phyloP scores from a whole-genome alignment of 768 basidiomycete species.

The Mrakia frigida region DNA sequence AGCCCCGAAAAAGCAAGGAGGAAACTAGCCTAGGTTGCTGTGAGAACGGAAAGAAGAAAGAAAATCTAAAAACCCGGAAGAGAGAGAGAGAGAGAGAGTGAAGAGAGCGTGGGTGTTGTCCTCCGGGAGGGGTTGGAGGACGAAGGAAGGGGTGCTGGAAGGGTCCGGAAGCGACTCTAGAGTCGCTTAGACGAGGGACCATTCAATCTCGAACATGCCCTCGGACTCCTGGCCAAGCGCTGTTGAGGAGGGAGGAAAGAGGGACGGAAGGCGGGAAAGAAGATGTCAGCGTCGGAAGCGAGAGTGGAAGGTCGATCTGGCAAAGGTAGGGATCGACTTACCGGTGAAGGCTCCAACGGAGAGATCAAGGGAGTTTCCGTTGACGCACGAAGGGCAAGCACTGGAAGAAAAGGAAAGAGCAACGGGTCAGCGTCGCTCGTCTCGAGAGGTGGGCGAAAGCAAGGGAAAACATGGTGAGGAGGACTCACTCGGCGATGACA shows the following conservation, averaged over 20 bases:
- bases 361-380: conserved; percentile 49
- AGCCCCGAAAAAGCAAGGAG: neutral
- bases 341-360: conserved; percentile 22
- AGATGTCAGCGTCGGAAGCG: neutral
- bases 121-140: neutral
- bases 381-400: conserved; percentile 74
- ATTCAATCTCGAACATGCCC: conserved; percentile 6
- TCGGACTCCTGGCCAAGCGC: neutral
- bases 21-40: neutral
- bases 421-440: neutral
- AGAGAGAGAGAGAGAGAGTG: neutral
- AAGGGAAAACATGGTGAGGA: neutral
- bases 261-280: neutral
- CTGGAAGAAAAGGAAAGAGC: neutral
- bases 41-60: neutral
- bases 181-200: neutral
- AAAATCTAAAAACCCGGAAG: neutral
- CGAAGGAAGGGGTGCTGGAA: neutral
- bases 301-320: neutral
- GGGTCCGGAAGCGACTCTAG: neutral
- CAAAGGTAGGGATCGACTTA: too few relatives aligned
- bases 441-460: neutral
- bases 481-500: conserved; percentile 51
- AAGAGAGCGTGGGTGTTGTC: neutral
- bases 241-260: neutral